Conservation (phyloP, 2,329 filamentous ascomycete genomes). For the Macrophomina pseudophaseolina region DNA sequence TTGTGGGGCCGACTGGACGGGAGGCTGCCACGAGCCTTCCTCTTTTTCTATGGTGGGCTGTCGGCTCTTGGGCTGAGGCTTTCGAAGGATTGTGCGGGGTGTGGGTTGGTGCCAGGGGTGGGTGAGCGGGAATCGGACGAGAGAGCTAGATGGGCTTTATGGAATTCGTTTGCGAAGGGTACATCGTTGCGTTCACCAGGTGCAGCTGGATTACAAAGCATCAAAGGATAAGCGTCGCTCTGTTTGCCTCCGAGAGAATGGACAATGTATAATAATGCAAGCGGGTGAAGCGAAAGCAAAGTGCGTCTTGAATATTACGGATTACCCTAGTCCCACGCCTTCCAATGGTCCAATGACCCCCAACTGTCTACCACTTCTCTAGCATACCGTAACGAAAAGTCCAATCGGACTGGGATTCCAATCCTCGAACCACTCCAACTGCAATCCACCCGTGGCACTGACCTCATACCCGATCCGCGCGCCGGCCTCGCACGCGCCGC, state of each 20-base stretch:
- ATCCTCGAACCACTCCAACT: constrained; percentile 68
- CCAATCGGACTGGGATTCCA: constrained; percentile 58
- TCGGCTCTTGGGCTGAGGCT: no score
- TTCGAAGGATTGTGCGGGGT: no score
- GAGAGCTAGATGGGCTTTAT: no score
- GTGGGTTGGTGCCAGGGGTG: no score
- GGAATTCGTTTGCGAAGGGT: no score
- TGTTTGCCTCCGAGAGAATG: background rate
- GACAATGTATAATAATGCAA: background rate
- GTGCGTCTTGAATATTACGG: background rate
- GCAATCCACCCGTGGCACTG: constrained; percentile 55
- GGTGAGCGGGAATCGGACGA: no score
- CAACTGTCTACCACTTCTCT: background rate
- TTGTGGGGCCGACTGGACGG: no score
- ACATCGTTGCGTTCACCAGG: no score
- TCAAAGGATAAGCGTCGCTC: no score
- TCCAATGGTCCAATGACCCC: background rate
- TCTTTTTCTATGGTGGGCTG: no score
- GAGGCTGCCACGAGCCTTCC: no score
- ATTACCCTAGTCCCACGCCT: background rate
- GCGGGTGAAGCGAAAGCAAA: background rate
- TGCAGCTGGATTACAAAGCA: no score
- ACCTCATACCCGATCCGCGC: constrained; percentile 60
- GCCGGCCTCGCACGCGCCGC: constrained; percentile 61
- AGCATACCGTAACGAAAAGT: constrained; percentile 36